Percentiles rank a stretch among this genome's conserved stretches.
Conservation (phyloP, 768 basidiomycete species). For the Mycena filopes region DNA sequence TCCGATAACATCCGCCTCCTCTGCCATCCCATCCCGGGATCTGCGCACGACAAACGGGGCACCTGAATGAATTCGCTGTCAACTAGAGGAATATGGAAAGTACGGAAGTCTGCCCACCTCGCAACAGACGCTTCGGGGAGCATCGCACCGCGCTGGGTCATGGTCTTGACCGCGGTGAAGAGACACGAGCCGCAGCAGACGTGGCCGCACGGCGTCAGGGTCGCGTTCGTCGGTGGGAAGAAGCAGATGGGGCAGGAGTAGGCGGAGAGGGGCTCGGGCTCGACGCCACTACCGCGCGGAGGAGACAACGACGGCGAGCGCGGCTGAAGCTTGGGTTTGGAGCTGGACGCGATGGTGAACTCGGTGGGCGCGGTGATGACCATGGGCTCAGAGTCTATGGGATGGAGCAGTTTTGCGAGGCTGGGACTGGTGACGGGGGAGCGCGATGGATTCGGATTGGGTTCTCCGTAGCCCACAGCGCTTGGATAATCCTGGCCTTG, state of each 20-base stretch:
- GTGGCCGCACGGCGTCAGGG: conserved; percentile 84
- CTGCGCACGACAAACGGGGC: conserved; percentile 75
- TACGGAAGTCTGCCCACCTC: conserved; percentile 46
- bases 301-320: conserved; percentile 25
- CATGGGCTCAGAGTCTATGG: neutral
- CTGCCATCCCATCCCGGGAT: conserved; percentile 78
- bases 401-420: conserved; percentile 39
- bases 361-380: conserved; percentile 12
- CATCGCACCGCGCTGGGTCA: conserved; percentile 58
- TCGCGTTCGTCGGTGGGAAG: conserved; percentile 77
- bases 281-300: conserved; percentile 4
- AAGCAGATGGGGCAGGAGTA: conserved; percentile 88
- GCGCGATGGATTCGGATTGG: conserved; percentile 17
- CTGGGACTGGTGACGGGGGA: conserved; percentile 37
- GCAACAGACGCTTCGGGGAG: conserved; percentile 48
- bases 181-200: conserved; percentile 82
- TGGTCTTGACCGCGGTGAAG: conserved; percentile 76
- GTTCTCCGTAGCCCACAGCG: neutral
- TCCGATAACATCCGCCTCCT: conserved; percentile 75
- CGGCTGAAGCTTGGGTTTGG: conserved; percentile 11
- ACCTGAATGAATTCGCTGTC: conserved; percentile 47
- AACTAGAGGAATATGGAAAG: neutral
- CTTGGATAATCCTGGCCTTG: too few species aligned
- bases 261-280: conserved; percentile 57
- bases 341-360: conserved; percentile 22